These are phyloP conservation scores for Curvularia sp. DNA, from an alignment of 2,329 filamentous ascomycete genomes.

Conservation along the genomic window DNA sequence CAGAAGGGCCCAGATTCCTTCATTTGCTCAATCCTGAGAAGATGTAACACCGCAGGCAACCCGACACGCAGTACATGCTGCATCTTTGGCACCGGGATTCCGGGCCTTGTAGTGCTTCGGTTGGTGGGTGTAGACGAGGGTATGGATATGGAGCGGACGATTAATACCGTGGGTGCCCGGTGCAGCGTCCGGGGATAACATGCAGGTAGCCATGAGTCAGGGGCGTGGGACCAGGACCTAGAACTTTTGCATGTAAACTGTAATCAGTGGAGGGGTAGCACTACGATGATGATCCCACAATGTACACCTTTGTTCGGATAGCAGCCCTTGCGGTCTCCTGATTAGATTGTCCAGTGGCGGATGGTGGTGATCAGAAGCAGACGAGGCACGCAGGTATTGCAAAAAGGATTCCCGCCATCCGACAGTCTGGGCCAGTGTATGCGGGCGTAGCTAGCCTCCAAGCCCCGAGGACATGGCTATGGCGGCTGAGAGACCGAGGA, in stretches of 20 bases:
- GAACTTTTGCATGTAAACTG: not conserved
- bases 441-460: not conserved
- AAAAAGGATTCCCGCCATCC: not conserved
- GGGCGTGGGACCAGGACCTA: slow-evolving; percentile 1
- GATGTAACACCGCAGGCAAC: not conserved
- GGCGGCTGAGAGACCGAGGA: not conserved
- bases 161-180: slow-evolving; percentile 1
- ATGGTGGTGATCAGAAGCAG: not conserved
- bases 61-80: not conserved
- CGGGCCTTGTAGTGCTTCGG: not conserved
- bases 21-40: not conserved
- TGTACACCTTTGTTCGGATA: not conserved
- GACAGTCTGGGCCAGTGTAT: not conserved
- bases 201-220: slow-evolving; percentile 6
- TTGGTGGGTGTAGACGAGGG: not conserved
- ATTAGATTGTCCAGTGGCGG: not conserved
- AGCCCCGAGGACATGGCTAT: slow-evolving; percentile 4
- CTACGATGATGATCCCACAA: not conserved
- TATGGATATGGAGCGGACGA: not conserved
- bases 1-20: not conserved
- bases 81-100: not conserved
- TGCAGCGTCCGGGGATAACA: slow-evolving; percentile 10
- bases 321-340: not conserved
- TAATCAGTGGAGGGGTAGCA: not conserved
- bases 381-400: not conserved